phyloP scores from a whole-genome alignment of 139 green algal species.

The Chlamydomonas sp. region DNA sequence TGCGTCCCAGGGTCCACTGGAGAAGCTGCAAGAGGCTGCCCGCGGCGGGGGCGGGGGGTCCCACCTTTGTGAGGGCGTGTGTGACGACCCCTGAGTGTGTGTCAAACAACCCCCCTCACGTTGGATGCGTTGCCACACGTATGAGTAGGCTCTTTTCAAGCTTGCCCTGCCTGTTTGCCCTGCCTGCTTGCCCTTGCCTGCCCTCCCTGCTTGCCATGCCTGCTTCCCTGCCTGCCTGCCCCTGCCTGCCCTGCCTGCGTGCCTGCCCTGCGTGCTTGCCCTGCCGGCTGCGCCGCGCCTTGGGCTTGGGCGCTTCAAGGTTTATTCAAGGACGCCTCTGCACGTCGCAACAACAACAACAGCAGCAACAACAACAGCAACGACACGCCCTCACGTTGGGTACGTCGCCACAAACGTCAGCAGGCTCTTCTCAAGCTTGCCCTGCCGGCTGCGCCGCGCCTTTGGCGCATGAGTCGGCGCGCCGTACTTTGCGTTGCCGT shows the following conservation, averaged over 20 bases:
- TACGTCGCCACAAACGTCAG: conserved; percentile 84
- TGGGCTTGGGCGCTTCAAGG: neutral
- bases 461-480: conserved; percentile 20
- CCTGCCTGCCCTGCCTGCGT: no score
- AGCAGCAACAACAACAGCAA: neutral
- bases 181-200: no score
- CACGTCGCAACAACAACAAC: neutral
- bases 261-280: conserved; percentile 18
- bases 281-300: conserved; percentile 44
- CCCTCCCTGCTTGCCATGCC: no score
- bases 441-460: conserved; percentile 49
- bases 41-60: neutral
- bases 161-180: no score
- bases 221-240: no score
- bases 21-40: no score
- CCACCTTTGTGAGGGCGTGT: neutral
- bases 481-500: conserved; percentile 83
- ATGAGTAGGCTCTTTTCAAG: conserved; percentile 89
- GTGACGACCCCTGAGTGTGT: no score
- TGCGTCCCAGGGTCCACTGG: no score
- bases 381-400: conserved; percentile 75
- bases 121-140: conserved; percentile 81
- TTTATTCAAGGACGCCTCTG: neutral
- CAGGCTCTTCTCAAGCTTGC: conserved; percentile 93
- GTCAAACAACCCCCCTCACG: conserved; percentile 77